Conservation (phyloP, 129 eudicot species). For the Chrysanthemum lavandulifolium region DNA sequence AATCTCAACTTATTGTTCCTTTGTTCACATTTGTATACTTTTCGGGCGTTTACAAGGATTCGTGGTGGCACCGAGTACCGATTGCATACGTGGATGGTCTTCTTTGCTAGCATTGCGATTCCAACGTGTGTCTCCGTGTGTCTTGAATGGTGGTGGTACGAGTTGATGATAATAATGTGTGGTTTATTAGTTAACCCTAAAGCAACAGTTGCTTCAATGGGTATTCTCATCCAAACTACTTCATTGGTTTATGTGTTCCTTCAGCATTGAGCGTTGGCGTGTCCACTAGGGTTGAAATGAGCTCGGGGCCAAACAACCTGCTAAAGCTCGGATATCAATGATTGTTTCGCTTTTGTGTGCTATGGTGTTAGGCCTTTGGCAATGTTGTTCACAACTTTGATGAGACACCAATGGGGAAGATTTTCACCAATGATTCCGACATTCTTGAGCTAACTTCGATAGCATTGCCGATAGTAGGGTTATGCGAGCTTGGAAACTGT, state of each 20-base stretch:
- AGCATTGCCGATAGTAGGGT: slow-evolving; percentile 59
- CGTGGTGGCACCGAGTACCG: slow-evolving; percentile 38
- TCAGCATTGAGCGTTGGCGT: slow-evolving; percentile 57
- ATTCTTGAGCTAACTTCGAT: slow-evolving; percentile 43
- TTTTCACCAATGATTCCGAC: slow-evolving; percentile 45
- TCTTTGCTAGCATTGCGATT: slow-evolving; percentile 47
- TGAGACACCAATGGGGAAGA: slow-evolving; percentile 51
- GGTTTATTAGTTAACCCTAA: slow-evolving; percentile 47
- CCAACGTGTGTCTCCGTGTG: slow-evolving; percentile 78
- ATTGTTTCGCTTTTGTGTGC: slow-evolving; percentile 44
- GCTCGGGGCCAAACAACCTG: slow-evolving; percentile 64
- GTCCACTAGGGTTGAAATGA: slow-evolving; percentile 67
- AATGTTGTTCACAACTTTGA: slow-evolving; percentile 33
- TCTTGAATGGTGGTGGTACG: slow-evolving; percentile 95
- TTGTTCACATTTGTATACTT: slow-evolving; percentile 27
- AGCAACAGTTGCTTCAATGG: slow-evolving; percentile 69
- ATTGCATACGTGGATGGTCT: slow-evolving; percentile 50
- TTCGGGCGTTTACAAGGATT: slow-evolving; percentile 37
- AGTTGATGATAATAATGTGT: slow-evolving; percentile 63
- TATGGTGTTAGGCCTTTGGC: slow-evolving; percentile 39
- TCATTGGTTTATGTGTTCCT: slow-evolving; percentile 60
- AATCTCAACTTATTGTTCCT: slow-evolving; percentile 38
- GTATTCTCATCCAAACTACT: slow-evolving; percentile 68
- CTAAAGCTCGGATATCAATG: slow-evolving; percentile 38
- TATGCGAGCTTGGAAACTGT: slow-evolving; percentile 84